A percentile compares a stretch with the other conserved stretches of the same genome.
Conservation (phyloP, 495 filamentous ascomycete species). For the Xylaria nigripes region DNA sequence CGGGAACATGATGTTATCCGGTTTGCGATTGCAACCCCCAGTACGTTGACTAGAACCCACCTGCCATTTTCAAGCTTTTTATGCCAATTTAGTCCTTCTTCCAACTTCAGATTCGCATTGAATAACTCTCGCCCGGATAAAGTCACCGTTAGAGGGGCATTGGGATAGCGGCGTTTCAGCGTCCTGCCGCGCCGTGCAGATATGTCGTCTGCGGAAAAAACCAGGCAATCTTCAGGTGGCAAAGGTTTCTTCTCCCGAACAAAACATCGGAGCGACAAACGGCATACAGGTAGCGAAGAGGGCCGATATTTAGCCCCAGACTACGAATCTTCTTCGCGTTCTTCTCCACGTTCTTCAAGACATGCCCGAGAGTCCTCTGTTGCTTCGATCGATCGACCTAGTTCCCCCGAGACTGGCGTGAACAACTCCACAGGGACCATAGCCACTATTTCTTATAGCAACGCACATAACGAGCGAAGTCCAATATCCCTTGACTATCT, state of each 20-base stretch:
- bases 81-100: slow-evolving; percentile 1
- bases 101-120: slow-evolving; percentile 3
- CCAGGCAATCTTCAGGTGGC: slow-evolving; percentile 71
- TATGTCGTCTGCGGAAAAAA: slow-evolving; percentile 64
- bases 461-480: slow-evolving; percentile 55
- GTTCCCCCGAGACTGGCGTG: slow-evolving; percentile 43
- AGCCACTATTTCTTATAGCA: slow-evolving; percentile 84
- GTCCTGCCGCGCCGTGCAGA: slow-evolving; percentile 20
- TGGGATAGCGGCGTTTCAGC: slow-evolving; percentile 18
- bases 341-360: slow-evolving; percentile 68
- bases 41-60: slow-evolving; percentile 23
- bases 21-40: slow-evolving; percentile 20
- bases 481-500: slow-evolving; percentile 72
- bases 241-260: slow-evolving; percentile 80
- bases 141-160: slow-evolving; percentile 12
- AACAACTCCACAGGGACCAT: slow-evolving; percentile 78
- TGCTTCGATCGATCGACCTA: slow-evolving; percentile 58
- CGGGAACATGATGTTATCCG: slow-evolving; percentile 26
- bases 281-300: slow-evolving; percentile 44
- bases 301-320: slow-evolving; percentile 42
- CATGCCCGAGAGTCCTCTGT: slow-evolving; percentile 75
- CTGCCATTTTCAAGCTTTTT: slow-evolving; percentile 7
- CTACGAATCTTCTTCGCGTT: slow-evolving; percentile 53
- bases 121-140: slow-evolving; percentile 7
- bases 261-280: slow-evolving; percentile 65